Evolutionary conservation across 2,329 filamentous ascomycete species (phyloP).

Genomic region (Ceratocystis cubensis): DNA sequence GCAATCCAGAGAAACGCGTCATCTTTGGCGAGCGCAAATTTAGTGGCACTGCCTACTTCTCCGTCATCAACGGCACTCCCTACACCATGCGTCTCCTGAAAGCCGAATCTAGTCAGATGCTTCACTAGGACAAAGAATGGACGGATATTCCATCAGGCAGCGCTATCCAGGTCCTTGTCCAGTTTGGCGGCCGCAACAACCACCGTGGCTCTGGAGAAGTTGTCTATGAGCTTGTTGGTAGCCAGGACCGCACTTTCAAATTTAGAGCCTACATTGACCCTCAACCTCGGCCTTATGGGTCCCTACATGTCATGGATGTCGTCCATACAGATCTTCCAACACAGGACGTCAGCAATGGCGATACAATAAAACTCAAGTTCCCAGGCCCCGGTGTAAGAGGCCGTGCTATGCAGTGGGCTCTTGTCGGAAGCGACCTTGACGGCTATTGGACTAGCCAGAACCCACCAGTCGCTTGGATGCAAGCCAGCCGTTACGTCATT

Average conservation of each 20-base stretch:
- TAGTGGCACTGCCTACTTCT: constrained; percentile 14
- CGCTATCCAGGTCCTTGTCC: constrained; percentile 15
- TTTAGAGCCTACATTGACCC: constrained; percentile 14
- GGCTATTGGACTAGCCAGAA: constrained; percentile 17
- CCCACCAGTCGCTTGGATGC: constrained; percentile 24
- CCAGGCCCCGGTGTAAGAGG: constrained; percentile 14
- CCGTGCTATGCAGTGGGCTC: constrained; percentile 13
- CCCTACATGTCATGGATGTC: constrained; percentile 16
- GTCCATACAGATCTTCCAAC: constrained; percentile 10
- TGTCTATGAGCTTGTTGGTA: constrained; percentile 12
- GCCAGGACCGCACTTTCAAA: constrained; percentile 10
- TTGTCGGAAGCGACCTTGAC: constrained; percentile 12
- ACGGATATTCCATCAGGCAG: constrained; percentile 12
- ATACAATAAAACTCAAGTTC: constrained; percentile 7
- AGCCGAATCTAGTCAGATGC: constrained; percentile 13
- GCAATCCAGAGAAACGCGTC: constrained; percentile 1
- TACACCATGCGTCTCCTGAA: constrained; percentile 15
- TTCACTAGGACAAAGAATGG: constrained; percentile 18
- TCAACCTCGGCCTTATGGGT: constrained; percentile 1
- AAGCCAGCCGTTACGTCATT: constrained; percentile 24
- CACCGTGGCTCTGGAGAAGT: constrained; percentile 13
- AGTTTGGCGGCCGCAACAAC: constrained; percentile 18
- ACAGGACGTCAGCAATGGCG: constrained; percentile 7
- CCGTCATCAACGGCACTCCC: constrained; percentile 16
- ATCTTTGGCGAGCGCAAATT: constrained; percentile 15